A percentile compares a stretch with the other conserved stretches of the same genome.
These are phyloP conservation scores for Melastoma candidum DNA, from an alignment of 441 rosid genomes.

Conservation along the genomic window DNA sequence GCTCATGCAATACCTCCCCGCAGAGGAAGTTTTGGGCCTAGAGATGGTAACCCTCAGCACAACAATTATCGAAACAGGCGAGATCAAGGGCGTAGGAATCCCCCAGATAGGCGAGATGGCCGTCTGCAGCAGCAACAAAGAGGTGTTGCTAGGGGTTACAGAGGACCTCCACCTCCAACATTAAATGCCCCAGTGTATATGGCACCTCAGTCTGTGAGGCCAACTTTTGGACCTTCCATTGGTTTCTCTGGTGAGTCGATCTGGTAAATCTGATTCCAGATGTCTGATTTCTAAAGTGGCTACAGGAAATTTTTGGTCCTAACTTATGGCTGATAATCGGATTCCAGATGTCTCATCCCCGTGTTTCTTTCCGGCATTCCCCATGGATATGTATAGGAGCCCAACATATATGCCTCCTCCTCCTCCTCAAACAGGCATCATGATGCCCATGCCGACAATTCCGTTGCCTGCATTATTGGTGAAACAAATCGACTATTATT, in stretches of 20 bases:
- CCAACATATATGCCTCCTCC: neutral
- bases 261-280: neutral
- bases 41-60: constrained; percentile 32
- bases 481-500: constrained; percentile 7
- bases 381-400: neutral
- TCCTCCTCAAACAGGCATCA: neutral
- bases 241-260: constrained; percentile 5
- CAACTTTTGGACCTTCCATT: constrained; percentile 2
- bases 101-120: constrained; percentile 23
- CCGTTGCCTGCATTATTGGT: constrained; percentile 4
- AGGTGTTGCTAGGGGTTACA: constrained; percentile 28
- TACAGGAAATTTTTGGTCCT: constrained; percentile 1
- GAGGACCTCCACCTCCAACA: constrained; percentile 14
- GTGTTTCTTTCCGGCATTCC: constrained; percentile 4
- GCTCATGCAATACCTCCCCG: constrained; percentile 5
- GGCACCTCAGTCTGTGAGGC: constrained; percentile 6
- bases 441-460: constrained; percentile 1
- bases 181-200: constrained; percentile 3
- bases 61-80: constrained; percentile 41
- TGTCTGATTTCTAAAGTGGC: neutral
- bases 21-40: constrained; percentile 27
- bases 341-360: constrained; percentile 4
- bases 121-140: constrained; percentile 24
- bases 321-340: neutral
- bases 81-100: constrained; percentile 34